Conservation (phyloP, 495 filamentous ascomycete genomes). For the Xylaria intraflava region DNA sequence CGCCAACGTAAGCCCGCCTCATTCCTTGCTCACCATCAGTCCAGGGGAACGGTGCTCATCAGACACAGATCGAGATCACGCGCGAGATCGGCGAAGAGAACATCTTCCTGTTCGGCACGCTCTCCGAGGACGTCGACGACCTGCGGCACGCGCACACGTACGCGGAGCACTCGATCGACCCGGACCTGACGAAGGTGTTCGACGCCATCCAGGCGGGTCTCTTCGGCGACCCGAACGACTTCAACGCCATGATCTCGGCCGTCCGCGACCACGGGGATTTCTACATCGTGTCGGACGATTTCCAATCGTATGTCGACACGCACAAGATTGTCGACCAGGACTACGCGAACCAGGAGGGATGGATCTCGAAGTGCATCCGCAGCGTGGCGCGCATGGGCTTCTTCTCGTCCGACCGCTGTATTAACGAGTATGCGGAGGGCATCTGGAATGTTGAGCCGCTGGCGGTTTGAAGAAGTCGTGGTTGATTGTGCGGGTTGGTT, state of each 20-base stretch:
- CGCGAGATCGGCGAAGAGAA: conserved; percentile 93
- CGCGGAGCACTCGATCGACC: conserved; percentile 68
- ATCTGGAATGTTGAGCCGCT: conserved; percentile 96
- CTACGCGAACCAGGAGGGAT: conserved; percentile 84
- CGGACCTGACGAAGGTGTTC: conserved; percentile 71
- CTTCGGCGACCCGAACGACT: conserved; percentile 71
- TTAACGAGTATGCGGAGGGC: conserved; percentile 92
- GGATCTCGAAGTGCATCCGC: conserved; percentile 82
- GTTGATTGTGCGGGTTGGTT: no score
- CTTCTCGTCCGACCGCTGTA: conserved; percentile 93
- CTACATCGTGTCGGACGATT: conserved; percentile 95
- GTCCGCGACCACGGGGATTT: conserved; percentile 93
- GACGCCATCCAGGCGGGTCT: conserved; percentile 65
- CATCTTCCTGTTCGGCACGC: conserved; percentile 96
- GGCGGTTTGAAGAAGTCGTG: conserved; percentile 23
- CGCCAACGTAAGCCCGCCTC: conserved; percentile 74
- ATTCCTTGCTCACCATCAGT: background rate
- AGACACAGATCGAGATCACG: conserved; percentile 82
- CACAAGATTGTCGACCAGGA: conserved; percentile 84
- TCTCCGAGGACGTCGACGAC: conserved; percentile 95
- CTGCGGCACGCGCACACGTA: conserved; percentile 88
- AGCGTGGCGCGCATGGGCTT: conserved; percentile 92
- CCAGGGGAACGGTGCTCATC: conserved; percentile 1
- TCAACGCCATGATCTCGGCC: conserved; percentile 71
- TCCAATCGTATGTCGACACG: conserved; percentile 85